Conservation (phyloP, 805 yeast species). For the Candida nemodendra region DNA sequence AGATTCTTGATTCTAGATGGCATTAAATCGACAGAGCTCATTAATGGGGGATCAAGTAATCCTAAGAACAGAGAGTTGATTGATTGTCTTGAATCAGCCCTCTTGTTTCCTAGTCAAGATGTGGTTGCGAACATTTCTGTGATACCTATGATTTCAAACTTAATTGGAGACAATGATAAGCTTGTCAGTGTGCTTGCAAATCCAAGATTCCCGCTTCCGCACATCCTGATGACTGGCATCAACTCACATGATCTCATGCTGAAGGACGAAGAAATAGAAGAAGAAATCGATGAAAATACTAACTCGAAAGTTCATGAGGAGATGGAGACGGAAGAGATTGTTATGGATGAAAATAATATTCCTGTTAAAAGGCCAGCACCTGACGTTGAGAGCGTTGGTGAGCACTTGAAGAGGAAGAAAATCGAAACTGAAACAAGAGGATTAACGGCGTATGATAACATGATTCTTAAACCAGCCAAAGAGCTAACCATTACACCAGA, state of each 20-base stretch:
- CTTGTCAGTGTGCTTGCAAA: slow-evolving; percentile 60
- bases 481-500: slow-evolving; percentile 3
- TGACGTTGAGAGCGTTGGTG: slow-evolving; percentile 10
- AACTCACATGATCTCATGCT: no score
- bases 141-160: slow-evolving; percentile 63
- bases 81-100: slow-evolving; percentile 52
- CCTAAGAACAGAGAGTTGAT: slow-evolving; percentile 37
- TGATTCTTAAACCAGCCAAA: slow-evolving; percentile 19
- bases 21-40: slow-evolving; percentile 28
- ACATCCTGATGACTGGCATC: not conserved
- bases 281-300: no score
- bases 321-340: slow-evolving; percentile 17
- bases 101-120: slow-evolving; percentile 62
- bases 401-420: slow-evolving; percentile 13
- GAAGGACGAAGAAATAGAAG: no score
- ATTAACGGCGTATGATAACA: slow-evolving; percentile 10
- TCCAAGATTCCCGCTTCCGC: slow-evolving; percentile 67
- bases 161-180: slow-evolving; percentile 49
- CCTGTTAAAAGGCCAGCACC: not conserved
- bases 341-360: slow-evolving; percentile 12
- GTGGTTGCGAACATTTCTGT: slow-evolving; percentile 52
- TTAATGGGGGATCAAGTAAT: slow-evolving; percentile 28
- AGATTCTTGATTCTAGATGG: slow-evolving; percentile 42
- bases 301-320: no score
- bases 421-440: slow-evolving; percentile 9